Percentiles rank a stretch among this genome's conserved stretches.
Evolutionary conservation across 2,329 filamentous ascomycete species (phyloP).

Genomic region (Verticillium dahliae): DNA sequence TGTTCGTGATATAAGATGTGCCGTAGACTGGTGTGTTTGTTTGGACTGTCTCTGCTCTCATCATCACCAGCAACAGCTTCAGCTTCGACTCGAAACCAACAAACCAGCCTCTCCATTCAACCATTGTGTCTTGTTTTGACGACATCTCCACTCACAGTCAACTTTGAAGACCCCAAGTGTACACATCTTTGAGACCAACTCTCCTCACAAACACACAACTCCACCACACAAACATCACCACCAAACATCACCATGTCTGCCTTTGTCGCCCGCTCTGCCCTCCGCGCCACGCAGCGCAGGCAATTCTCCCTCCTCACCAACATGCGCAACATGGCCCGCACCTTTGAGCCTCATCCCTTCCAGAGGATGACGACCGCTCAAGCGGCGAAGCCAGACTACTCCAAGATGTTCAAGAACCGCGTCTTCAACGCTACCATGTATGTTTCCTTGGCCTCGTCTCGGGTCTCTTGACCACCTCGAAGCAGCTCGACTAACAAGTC

Average conservation of each 20-base stretch:
- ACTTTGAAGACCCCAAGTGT: constrained; percentile 7
- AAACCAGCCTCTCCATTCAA: constrained; percentile 9
- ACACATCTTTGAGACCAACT: background rate
- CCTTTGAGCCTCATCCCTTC: constrained; percentile 30
- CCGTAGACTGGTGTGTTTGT: constrained; percentile 6
- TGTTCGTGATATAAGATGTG: constrained; percentile 11
- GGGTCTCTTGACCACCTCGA: background rate
- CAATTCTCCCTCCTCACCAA: constrained; percentile 28
- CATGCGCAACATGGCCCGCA: constrained; percentile 26
- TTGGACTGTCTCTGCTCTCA: constrained; percentile 2
- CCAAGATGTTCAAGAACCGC: constrained; percentile 23
- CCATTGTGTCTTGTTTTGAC: background rate
- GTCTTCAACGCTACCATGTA: constrained; percentile 25
- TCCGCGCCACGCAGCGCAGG: constrained; percentile 17
- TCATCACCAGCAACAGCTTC: constrained; percentile 9
- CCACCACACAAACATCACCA: background rate
- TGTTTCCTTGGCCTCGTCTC: constrained; percentile 11
- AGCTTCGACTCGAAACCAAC: constrained; percentile 4
- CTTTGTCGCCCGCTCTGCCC: constrained; percentile 24
- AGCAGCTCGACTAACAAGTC: background rate
- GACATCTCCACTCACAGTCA: constrained; percentile 2
- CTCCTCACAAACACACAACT: constrained; percentile 3
- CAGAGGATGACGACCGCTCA: constrained; percentile 23
- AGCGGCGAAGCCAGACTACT: constrained; percentile 28
- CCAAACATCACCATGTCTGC: constrained; percentile 21